These are phyloP conservation scores for Vicia villosa DNA, from an alignment of 306 rosid species.

Conservation along the genomic window DNA sequence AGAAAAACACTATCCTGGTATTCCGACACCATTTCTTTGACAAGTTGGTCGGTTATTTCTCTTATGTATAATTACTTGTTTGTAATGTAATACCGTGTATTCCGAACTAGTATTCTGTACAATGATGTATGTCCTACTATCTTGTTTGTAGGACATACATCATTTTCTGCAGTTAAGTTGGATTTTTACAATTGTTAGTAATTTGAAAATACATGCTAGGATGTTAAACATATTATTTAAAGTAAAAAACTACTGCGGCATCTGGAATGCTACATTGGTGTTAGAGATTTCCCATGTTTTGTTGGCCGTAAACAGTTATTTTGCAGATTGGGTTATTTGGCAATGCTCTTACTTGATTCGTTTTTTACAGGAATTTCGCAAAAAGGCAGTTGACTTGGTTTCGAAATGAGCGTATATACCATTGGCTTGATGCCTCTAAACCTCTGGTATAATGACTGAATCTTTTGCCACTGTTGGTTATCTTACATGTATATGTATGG, in stretches of 20 bases:
- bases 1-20: not conserved
- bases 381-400: conserved; percentile 94
- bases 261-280: not conserved
- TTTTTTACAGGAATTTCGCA: conserved; percentile 79
- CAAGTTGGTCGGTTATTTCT: not conserved
- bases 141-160: not conserved
- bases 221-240: not conserved
- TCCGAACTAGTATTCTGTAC: not conserved
- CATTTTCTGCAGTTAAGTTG: not conserved
- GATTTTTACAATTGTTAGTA: not conserved
- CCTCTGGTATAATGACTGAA: conserved; percentile 65
- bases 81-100: not conserved
- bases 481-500: not conserved
- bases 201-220: conserved; percentile 2
- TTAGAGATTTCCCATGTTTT: conserved; percentile 7
- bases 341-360: conserved; percentile 19
- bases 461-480: conserved; percentile 28
- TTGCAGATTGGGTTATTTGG: conserved; percentile 18
- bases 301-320: not conserved
- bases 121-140: not conserved
- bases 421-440: conserved; percentile 94
- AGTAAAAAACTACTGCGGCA: not conserved
- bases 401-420: conserved; percentile 80
- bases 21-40: not conserved
- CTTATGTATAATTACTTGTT: not conserved